Conservation (phyloP, 495 filamentous ascomycete species). For the Penicillium soppii region DNA sequence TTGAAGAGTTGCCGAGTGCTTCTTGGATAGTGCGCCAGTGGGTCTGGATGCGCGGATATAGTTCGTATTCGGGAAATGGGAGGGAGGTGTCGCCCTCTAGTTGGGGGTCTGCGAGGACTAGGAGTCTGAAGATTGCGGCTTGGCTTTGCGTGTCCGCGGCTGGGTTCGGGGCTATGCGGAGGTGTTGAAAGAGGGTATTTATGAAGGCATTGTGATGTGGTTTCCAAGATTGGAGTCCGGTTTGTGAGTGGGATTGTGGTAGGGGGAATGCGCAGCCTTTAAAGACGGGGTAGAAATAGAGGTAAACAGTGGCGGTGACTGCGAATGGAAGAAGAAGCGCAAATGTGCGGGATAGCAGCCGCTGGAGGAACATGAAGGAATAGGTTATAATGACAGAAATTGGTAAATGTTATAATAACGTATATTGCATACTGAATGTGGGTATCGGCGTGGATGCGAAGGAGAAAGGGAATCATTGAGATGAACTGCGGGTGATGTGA, state of each 20-base stretch:
- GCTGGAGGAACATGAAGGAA: constrained; percentile 52
- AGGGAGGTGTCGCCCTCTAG: constrained; percentile 91
- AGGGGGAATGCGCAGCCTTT: constrained; percentile 79
- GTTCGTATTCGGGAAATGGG: constrained; percentile 55
- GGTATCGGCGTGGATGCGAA: background rate
- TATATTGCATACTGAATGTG: constrained; percentile 21
- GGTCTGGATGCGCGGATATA: constrained; percentile 56
- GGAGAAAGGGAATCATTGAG: background rate
- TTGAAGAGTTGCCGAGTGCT: constrained; percentile 14
- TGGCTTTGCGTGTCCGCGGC: constrained; percentile 22
- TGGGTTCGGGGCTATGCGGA: constrained; percentile 28
- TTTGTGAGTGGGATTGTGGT: constrained; percentile 27
- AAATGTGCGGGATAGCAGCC: constrained; percentile 60
- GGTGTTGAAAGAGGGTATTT: constrained; percentile 51
- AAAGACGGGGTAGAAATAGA: constrained; percentile 88
- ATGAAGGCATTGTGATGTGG: constrained; percentile 32
- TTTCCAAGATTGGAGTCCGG: background rate
- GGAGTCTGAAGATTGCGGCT: constrained; percentile 72
- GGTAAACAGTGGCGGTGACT: constrained; percentile 65
- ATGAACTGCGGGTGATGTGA: background rate
- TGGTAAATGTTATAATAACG: constrained; percentile 14
- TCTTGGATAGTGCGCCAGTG: constrained; percentile 46
- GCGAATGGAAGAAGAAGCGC: constrained; percentile 68
- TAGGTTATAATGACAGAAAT: constrained; percentile 6
- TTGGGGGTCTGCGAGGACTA: constrained; percentile 91